Evolutionary conservation across 257 asterid species (phyloP), one percentile per base, ranked within the genome.

Genomic region (Primulina tabacum): DNA sequence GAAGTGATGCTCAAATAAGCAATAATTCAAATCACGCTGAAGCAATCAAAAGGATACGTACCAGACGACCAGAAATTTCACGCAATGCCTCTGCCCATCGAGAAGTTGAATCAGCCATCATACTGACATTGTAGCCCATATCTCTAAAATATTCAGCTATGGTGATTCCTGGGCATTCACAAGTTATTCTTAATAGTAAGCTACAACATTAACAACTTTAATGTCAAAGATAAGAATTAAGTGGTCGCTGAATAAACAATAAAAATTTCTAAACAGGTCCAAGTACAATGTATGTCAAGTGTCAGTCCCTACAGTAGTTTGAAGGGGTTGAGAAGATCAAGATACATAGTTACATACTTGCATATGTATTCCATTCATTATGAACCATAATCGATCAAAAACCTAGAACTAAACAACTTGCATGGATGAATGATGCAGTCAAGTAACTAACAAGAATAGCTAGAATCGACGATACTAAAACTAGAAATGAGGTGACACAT

Each of bases 51-150:
- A 62, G 14, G 57, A 61, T 30, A 79, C 90, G 72, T 90, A 94
- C 99, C 96, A 94, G 77, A 76, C 99, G 97, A 38, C 99, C 99
- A 11, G 99, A 94, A 81, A 94, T 94, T 81, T 94, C 99, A 85
- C 99, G 99, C 88, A 94, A 79, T 57, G 97, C 99, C 85, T 94
- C 99, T 35, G 99, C 99, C 99, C 99, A 94, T 34, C 97, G 96
- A 67, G 99, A 94, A 10, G 99, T 94, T 35, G 97, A 94, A 82
- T 94, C 99, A 73, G 99, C 99, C 99, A 94, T 94, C 99, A 94
- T 94, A 82, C 99, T 91, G 72, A 94, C 99, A 82, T 94, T 94
- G 88, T 94, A 94, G 65, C 99, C 99, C 99, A 94, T 94, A 73
- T 94, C 99, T 89, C 99, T 91, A 76, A 94, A 94, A 73, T 91